Evolutionary conservation across 495 filamentous ascomycete species (phyloP), one percentile per base, ranked within the genome.

Genomic region (Xylaria curta): DNA sequence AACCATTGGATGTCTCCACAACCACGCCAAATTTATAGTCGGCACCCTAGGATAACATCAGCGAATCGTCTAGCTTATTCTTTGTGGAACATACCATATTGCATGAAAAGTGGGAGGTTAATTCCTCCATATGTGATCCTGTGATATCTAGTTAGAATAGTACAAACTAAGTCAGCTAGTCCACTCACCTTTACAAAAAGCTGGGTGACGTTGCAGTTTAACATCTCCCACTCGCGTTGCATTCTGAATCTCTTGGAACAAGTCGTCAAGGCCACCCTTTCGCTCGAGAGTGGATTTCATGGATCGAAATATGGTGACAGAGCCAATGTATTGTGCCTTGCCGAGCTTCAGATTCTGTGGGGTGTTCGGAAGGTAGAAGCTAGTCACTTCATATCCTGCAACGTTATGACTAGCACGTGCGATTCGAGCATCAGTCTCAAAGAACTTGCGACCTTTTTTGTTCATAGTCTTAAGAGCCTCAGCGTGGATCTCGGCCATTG

Each of bases 1-100:
- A 95, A 3, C 81, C 82, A 56, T 79, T 88, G 0, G 91, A 91
- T 9, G 53, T 72, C 12, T 89, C 81, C 3, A 93, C 89, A 7
- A 86, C 80, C 1, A 93, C 92, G 15, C 92, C 87, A 72, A 91
- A 97, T 72, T 97, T 95, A 76, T 97, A 97, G 0, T 90, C 91
- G 64, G 92, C 91, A 0, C 94, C 94, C 89, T 94, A 72, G 38
- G 70, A 26, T n/a, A n/a, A 65, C 31, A 66, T 77, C 46, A 79
- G 71, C 44, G 53, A 74, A 64, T 21, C 54, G 46, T 5, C 21
- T 31, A 17, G 51, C 0, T 49, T 40, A 31, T 60, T 0, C 40
- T 24, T 58, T 1, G 17, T 28, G 15, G 38, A 5, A 80, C 89
- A 81, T 81, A 94, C 92, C 79, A 87, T 93, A 78, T 95, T 97